phyloP scores from a whole-genome alignment of 495 filamentous ascomycete genomes.

The Hypomontagnella monticulosa region DNA sequence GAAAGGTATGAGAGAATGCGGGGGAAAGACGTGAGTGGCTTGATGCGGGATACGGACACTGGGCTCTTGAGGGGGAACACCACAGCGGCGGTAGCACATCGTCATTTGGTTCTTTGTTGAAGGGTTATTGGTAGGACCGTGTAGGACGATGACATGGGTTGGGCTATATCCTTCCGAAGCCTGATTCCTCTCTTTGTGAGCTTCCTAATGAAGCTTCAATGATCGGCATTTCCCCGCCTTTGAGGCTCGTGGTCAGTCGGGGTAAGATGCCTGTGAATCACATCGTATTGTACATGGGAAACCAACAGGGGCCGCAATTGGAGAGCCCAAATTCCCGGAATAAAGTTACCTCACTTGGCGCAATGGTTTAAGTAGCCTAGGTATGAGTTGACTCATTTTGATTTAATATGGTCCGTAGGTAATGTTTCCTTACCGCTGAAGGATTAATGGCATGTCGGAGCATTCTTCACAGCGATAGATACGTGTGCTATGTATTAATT shows the following conservation, averaged over 20 bases:
- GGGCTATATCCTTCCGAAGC: constrained; percentile 4
- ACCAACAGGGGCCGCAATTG: neutral
- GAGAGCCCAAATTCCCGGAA: neutral
- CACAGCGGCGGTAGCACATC: constrained; percentile 20
- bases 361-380: no score
- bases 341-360: no score
- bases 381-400: neutral
- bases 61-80: constrained; percentile 26
- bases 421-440: neutral
- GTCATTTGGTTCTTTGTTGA: constrained; percentile 18
- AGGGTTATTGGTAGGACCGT: constrained; percentile 24
- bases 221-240: constrained; percentile 34
- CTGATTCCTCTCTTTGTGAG: constrained; percentile 26
- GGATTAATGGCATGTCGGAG: constrained; percentile 2
- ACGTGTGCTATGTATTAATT: no score
- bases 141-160: neutral
- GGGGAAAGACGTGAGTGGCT: constrained; percentile 20
- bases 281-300: constrained; percentile 13
- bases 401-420: neutral
- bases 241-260: constrained; percentile 32
- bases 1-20: constrained; percentile 39
- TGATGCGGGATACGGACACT: constrained; percentile 25
- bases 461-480: constrained; percentile 1
- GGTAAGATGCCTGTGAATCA: constrained; percentile 17
- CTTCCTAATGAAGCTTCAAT: constrained; percentile 36